These are phyloP conservation scores for Cardamine occulta DNA, from an alignment of 345 rosid species.

Conservation along the genomic window DNA sequence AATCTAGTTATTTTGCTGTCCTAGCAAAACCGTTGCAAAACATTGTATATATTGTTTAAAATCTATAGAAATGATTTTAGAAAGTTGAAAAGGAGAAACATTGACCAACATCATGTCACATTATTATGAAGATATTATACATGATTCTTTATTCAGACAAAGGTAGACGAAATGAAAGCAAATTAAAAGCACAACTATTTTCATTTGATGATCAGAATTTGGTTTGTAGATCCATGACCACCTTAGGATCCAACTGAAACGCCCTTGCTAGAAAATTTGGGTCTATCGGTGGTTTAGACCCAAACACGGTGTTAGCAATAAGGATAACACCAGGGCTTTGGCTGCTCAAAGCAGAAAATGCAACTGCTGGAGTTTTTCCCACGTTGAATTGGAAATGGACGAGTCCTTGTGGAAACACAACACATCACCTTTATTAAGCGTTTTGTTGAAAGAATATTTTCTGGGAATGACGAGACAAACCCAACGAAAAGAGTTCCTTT, in stretches of 20 bases:
- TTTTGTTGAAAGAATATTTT: neutral
- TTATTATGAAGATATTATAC: neutral
- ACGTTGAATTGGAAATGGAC: slow-evolving; percentile 6
- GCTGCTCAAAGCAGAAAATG: neutral
- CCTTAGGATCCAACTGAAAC: slow-evolving; percentile 26
- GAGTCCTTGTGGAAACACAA: slow-evolving; percentile 29
- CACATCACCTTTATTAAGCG: neutral
- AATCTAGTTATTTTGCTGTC: too few species aligned
- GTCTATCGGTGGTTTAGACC: neutral
- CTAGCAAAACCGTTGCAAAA: too few species aligned
- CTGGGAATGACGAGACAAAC: neutral
- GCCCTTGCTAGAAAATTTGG: slow-evolving; percentile 15
- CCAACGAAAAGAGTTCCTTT: slow-evolving; percentile 16
- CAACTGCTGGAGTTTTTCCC: neutral
- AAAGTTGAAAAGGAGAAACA: neutral
- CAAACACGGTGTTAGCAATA: slow-evolving; percentile 8
- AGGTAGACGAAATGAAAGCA: neutral
- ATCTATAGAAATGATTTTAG: neutral
- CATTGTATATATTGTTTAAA: too few species aligned
- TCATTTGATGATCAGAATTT: neutral
- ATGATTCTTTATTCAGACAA: neutral
- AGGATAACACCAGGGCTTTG: slow-evolving; percentile 12
- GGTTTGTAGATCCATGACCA: slow-evolving; percentile 18
- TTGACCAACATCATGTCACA: neutral
- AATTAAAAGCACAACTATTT: neutral